Evolutionary conservation across 441 rosid species (phyloP).

Genomic region (Brassica balearica): DNA sequence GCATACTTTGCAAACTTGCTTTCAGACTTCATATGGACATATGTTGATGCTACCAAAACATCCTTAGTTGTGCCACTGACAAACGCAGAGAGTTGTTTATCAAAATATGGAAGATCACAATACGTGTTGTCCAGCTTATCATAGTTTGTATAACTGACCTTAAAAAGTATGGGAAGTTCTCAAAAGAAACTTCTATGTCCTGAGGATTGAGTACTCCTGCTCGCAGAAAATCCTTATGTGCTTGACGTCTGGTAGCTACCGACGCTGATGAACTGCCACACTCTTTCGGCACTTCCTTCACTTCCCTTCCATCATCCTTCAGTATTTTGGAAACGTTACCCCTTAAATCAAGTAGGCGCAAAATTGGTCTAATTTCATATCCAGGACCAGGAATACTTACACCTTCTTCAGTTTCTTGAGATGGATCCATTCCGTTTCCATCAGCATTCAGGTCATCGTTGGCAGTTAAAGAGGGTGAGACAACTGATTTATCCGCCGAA

Average conservation of each 20-base stretch:
- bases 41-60: slow-evolving; percentile 80
- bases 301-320: slow-evolving; percentile 62
- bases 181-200: slow-evolving; percentile 74
- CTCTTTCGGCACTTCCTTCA: slow-evolving; percentile 46
- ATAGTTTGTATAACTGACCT: slow-evolving; percentile 51
- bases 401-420: slow-evolving; percentile 53
- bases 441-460: slow-evolving; percentile 58
- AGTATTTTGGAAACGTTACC: slow-evolving; percentile 60
- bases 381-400: slow-evolving; percentile 63
- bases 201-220: slow-evolving; percentile 70
- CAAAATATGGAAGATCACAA: slow-evolving; percentile 21
- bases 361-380: slow-evolving; percentile 64
- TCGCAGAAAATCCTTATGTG: slow-evolving; percentile 65
- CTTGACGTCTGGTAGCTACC: slow-evolving; percentile 67
- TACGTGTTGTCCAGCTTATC: slow-evolving; percentile 7
- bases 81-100: slow-evolving; percentile 14
- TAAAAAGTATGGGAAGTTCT: slow-evolving; percentile 82
- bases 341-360: slow-evolving; percentile 59
- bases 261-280: slow-evolving; percentile 50
- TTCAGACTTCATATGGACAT: slow-evolving; percentile 73
- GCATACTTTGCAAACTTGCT: slow-evolving; percentile 76
- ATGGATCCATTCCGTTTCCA: slow-evolving; percentile 54
- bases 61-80: slow-evolving; percentile 82
- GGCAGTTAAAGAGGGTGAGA: slow-evolving; percentile 54
- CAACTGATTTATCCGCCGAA: slow-evolving; percentile 56